These are phyloP conservation scores for Fonsecaea nubica DNA, from an alignment of 2,329 filamentous ascomycete species.

Conservation along the genomic window DNA sequence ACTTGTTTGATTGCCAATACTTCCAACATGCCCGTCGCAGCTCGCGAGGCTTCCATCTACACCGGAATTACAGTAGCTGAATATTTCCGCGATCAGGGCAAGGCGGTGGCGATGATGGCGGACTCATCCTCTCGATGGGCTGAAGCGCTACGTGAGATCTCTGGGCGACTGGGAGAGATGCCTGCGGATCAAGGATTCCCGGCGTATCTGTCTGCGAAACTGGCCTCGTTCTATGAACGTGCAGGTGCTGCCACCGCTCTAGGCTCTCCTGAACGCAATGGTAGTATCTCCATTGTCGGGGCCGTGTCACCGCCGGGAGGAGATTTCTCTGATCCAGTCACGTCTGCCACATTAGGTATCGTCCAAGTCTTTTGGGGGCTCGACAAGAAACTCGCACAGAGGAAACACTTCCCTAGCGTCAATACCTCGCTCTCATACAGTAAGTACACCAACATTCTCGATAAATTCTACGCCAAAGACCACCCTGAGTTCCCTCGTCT, in stretches of 20 bases:
- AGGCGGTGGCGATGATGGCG: constrained; percentile 99
- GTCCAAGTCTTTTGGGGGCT: constrained; percentile 99
- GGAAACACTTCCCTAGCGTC: constrained; percentile 98
- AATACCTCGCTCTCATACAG: constrained; percentile 94
- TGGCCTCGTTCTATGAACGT: constrained; percentile 99
- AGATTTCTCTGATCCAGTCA: constrained; percentile 99
- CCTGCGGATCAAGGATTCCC: constrained; percentile 99
- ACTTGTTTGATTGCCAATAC: constrained; percentile 98
- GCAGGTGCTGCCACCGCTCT: constrained; percentile 85
- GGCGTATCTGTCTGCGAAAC: constrained; percentile 93
- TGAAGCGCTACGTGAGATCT: constrained; percentile 97
- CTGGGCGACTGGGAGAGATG: constrained; percentile 98
- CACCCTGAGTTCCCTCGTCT: constrained; percentile 92
- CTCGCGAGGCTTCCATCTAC: constrained; percentile 98
- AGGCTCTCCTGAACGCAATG: constrained; percentile 84
- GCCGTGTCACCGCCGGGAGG: constrained; percentile 96
- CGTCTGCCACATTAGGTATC: constrained; percentile 89
- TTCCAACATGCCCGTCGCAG: constrained; percentile 99
- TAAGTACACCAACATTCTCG: constrained; percentile 89
- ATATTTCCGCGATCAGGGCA: constrained; percentile 96
- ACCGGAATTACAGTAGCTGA: constrained; percentile 94
- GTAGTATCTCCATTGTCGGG: constrained; percentile 96
- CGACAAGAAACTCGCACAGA: constrained; percentile 98
- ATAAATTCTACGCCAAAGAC: constrained; percentile 93
- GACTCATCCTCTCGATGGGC: constrained; percentile 98